A percentile compares a stretch with the other conserved stretches of the same genome.
These are phyloP conservation scores for Cladosporium phlei DNA, from an alignment of 2,329 filamentous ascomycete genomes.

Conservation along the genomic window DNA sequence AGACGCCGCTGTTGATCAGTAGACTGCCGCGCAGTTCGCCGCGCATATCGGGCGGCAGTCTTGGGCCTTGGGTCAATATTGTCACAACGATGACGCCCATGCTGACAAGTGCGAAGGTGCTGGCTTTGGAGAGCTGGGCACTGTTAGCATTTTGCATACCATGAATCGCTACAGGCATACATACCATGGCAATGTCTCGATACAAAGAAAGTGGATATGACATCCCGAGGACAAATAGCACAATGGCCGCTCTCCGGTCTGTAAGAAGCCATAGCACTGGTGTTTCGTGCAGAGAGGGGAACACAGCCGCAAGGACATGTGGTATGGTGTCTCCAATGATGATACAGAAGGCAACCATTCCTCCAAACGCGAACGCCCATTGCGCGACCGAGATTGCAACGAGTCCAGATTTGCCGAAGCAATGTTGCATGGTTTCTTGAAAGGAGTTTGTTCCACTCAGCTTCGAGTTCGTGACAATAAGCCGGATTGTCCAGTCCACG, in stretches of 20 bases:
- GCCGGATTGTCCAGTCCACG: slow-evolving; percentile 94
- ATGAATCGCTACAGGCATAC: neutral
- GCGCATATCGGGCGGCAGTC: slow-evolving; percentile 65
- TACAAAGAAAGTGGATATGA: slow-evolving; percentile 92
- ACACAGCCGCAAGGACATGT: slow-evolving; percentile 76
- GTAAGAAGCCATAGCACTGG: slow-evolving; percentile 78
- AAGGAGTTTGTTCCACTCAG: slow-evolving; percentile 90
- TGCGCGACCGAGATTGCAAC: slow-evolving; percentile 89
- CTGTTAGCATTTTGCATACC: slow-evolving; percentile 29
- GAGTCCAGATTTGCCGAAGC: slow-evolving; percentile 82
- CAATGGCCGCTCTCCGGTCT: slow-evolving; percentile 76
- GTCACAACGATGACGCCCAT: slow-evolving; percentile 88
- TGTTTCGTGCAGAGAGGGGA: slow-evolving; percentile 66
- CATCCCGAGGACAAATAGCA: slow-evolving; percentile 78
- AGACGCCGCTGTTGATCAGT: slow-evolving; percentile 81
- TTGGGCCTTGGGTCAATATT: slow-evolving; percentile 75
- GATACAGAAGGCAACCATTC: slow-evolving; percentile 97
- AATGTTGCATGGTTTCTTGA: slow-evolving; percentile 91
- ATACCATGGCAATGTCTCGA: slow-evolving; percentile 91
- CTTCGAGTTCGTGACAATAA: slow-evolving; percentile 98
- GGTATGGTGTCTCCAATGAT: slow-evolving; percentile 97
- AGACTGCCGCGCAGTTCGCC: slow-evolving; percentile 67
- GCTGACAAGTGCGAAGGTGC: slow-evolving; percentile 83
- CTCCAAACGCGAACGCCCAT: slow-evolving; percentile 97
- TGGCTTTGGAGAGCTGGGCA: slow-evolving; percentile 83